Evolutionary conservation across 345 rosid species (phyloP).

Genomic region (Hibiscus syriacus): DNA sequence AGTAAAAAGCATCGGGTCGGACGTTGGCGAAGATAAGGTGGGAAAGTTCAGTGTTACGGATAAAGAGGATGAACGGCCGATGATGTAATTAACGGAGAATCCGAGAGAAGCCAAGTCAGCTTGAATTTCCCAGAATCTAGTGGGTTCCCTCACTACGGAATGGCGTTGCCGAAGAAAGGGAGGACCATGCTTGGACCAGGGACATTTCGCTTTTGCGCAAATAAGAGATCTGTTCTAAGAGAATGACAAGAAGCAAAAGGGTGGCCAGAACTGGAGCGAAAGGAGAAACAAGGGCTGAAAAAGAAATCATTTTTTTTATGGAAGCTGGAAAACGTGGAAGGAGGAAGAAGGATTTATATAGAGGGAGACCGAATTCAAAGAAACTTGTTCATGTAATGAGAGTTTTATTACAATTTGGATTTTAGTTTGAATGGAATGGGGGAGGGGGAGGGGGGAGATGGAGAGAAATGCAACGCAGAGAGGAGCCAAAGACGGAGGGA

Average conservation of each 20-base stretch:
- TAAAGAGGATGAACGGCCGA: slow-evolving; percentile 65
- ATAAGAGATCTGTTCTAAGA: slow-evolving; percentile 57
- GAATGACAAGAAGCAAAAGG: slow-evolving; percentile 23
- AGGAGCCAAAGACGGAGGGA: no score
- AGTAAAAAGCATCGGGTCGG: slow-evolving; percentile 76
- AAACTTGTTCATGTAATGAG: no score
- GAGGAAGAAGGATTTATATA: no score
- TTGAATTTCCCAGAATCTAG: slow-evolving; percentile 70
- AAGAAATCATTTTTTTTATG: neutral
- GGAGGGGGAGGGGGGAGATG: no score
- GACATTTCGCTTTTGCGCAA: slow-evolving; percentile 41
- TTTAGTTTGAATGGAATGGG: no score
- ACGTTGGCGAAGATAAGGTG: no score
- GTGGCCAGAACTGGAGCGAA: slow-evolving; percentile 23
- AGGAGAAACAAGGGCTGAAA: neutral
- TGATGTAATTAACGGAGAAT: slow-evolving; percentile 54
- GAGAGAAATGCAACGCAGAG: no score
- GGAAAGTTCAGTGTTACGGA: slow-evolving; percentile 55
- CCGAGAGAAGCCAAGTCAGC: slow-evolving; percentile 33
- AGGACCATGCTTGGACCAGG: slow-evolving; percentile 55
- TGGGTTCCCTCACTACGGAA: slow-evolving; percentile 47
- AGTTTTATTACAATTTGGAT: no score
- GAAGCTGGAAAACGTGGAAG: no score
- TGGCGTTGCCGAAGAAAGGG: slow-evolving; percentile 64
- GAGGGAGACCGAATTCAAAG: no score